Base-by-base conservation (phyloP, 306 rosid species). In the Potentilla sterilis region DNA sequence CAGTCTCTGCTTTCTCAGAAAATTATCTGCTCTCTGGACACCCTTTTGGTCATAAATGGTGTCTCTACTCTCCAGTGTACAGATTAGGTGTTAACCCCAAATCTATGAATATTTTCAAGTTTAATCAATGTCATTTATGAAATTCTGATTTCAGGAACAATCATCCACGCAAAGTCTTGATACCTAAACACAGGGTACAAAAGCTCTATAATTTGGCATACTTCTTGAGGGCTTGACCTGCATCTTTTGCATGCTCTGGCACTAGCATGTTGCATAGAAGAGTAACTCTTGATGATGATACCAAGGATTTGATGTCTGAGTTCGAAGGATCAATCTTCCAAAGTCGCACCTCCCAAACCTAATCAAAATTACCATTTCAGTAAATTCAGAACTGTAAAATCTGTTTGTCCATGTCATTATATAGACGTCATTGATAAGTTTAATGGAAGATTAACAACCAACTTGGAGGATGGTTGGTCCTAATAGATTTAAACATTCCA, bases 271-370 rank as follows among this genome's bases (percentile, higher is more conserved):
- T 95, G 88, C 79, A 73, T 38, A 90, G 11, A 18, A 92, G 93
- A 70, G 97, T 90, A 8, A 95, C 93, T 68, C 95, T 81, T 18
- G 98, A 86, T 3, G 96, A 79, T 46, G 98, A 78, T 62, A 89
- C 81, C 73, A 90, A 40, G 3, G 88, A 72, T 86, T 71, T 86
- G 8, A 32, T 69, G 69, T 82, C 73, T 54, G 81, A 64, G 84
- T 83, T 78, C 75, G 94, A 85, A 78, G 91, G 91, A 85, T 83
- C 84, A 70, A 79, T 78, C 86, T 95, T 95, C 91, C 86, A 84
- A 37, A 95, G 61, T 52, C 37, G 54, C 40, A 87, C 98, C 69
- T 92, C 97, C 98, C 97, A 93, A 69, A 93, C 98, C 87, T 86
- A 75, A 49, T 52, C 47, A 61, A 47, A 69, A 24, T 47, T 43